These are phyloP conservation scores for Aspergillus olivimuriae DNA, from an alignment of 495 filamentous ascomycete species.

Conservation along the genomic window DNA sequence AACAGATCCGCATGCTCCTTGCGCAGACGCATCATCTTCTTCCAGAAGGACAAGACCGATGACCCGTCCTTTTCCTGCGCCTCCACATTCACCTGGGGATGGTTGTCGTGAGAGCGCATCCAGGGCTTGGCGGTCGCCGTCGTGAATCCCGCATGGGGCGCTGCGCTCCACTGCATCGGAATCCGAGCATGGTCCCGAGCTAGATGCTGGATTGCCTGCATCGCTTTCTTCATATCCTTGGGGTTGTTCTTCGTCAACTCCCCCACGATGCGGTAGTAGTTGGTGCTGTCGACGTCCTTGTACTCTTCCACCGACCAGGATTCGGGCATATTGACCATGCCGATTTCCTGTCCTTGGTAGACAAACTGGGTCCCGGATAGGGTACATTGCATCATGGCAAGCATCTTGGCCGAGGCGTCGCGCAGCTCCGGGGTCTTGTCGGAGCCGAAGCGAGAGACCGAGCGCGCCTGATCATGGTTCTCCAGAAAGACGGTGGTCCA, in stretches of 20 bases:
- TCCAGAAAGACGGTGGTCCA: constrained; percentile 49
- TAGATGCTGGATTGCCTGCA: constrained; percentile 23
- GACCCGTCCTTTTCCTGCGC: constrained; percentile 28
- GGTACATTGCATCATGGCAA: constrained; percentile 47
- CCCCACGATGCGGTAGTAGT: constrained; percentile 39
- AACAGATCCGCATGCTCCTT: constrained; percentile 45
- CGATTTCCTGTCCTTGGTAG: constrained; percentile 66
- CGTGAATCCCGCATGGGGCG: constrained; percentile 35
- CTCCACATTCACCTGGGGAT: constrained; percentile 37
- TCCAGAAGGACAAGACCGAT: constrained; percentile 44
- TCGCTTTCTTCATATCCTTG: constrained; percentile 7
- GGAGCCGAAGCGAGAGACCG: constrained; percentile 45
- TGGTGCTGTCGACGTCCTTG: constrained; percentile 55
- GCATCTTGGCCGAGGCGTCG: constrained; percentile 45
- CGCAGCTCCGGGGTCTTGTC: constrained; percentile 34
- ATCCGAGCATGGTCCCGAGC: constrained; percentile 39
- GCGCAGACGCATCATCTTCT: constrained; percentile 32
- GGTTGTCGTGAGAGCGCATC: constrained; percentile 47
- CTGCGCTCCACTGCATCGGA: constrained; percentile 57
- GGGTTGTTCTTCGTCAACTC: constrained; percentile 9
- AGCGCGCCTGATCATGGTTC: constrained; percentile 58
- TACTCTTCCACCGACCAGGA: constrained; percentile 56
- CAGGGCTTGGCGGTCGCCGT: constrained; percentile 29
- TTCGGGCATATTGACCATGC: constrained; percentile 57
- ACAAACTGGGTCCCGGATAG: constrained; percentile 60